A percentile compares a stretch with the other conserved stretches of the same genome.
Conservation (phyloP, 2,329 filamentous ascomycete genomes). For the Chrysoporthe puriensis region DNA sequence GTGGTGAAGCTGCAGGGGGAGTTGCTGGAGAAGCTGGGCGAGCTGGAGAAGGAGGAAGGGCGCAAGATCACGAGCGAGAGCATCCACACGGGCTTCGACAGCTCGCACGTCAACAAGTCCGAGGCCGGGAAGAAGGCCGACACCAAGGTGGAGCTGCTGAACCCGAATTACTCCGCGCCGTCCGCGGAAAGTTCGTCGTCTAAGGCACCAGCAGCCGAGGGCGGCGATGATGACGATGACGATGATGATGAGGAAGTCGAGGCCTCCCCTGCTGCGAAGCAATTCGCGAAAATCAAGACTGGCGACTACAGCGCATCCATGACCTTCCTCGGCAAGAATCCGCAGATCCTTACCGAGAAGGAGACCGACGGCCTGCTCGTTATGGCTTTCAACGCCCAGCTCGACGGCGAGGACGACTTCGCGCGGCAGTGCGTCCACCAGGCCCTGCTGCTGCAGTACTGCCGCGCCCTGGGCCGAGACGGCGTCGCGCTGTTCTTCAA, state of each 20-base stretch:
- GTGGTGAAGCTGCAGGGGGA: slow-evolving; percentile 79
- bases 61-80: slow-evolving; percentile 93
- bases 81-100: slow-evolving; percentile 88
- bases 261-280: slow-evolving; percentile 75
- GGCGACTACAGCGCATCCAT: slow-evolving; percentile 75
- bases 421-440: slow-evolving; percentile 91
- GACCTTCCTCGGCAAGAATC: slow-evolving; percentile 78
- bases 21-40: slow-evolving; percentile 71
- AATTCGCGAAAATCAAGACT: slow-evolving; percentile 78
- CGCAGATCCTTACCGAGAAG: slow-evolving; percentile 76
- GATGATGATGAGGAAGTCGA: slow-evolving; percentile 75
- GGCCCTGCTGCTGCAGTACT: slow-evolving; percentile 91
- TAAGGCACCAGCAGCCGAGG: slow-evolving; percentile 31
- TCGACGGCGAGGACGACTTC: slow-evolving; percentile 75
- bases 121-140: slow-evolving; percentile 50
- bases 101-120: slow-evolving; percentile 74
- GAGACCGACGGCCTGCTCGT: slow-evolving; percentile 91
- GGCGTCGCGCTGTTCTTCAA: slow-evolving; percentile 95
- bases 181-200: slow-evolving; percentile 32
- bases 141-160: slow-evolving; percentile 72
- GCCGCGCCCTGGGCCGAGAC: slow-evolving; percentile 83
- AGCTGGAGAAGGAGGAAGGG: slow-evolving; percentile 82
- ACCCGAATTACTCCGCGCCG: slow-evolving; percentile 58
- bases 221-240: slow-evolving; percentile 34
- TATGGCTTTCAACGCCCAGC: slow-evolving; percentile 86